Evolutionary conservation across 805 yeast species (phyloP), one percentile per base, ranked within the genome.

Genomic region (Kuraishia capsulata): DNA sequence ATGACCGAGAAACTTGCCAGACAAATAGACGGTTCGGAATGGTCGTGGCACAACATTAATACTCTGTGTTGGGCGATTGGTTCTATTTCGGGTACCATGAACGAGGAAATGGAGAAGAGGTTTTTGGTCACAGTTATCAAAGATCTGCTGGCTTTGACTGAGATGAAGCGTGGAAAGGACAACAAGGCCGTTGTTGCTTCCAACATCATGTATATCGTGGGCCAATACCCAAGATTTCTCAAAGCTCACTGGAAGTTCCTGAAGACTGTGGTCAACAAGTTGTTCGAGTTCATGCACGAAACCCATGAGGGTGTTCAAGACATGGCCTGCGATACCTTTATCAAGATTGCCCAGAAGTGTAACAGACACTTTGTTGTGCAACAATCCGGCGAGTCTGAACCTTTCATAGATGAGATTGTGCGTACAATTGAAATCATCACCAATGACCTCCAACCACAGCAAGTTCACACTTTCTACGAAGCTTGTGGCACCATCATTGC

Each of bases 291-390:
- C 55, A 92, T 92, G 99, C 97, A 92, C 66, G 99, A 92, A 70
- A 88, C 97, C n/a, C 99, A 92, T 62, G 99, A 90, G 62, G 98
- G 98, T 67, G 98, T 92, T 44, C 98, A 92, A 65, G 98, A 92
- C 62, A 92, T 92, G 98, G 98, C 99, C 6, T 92, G 98, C 69
- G 99, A 92, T 61, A 92, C 99, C 1, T 92, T 92, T 57, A 90
- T 90, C 56, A 92, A 92, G 61, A 92, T 92, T 59, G 86, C 96
- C 18, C 81, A 77, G 49, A 92, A 92, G 64, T 92, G 98, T 72
- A 89, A 88, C 62, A 79, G 89, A 48, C 97, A 90, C 61, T 92
- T 92, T 61, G 95, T 90, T 30, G 81, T 83, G 36, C 81, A 76
- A 48, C 97, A 90, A 62, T 73, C 77, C 17, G 81, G 80, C 45